Evolutionary conservation across 2,329 filamentous ascomycete genomes (phyloP).

Genomic region (Pyrenochaeta sp.): DNA sequence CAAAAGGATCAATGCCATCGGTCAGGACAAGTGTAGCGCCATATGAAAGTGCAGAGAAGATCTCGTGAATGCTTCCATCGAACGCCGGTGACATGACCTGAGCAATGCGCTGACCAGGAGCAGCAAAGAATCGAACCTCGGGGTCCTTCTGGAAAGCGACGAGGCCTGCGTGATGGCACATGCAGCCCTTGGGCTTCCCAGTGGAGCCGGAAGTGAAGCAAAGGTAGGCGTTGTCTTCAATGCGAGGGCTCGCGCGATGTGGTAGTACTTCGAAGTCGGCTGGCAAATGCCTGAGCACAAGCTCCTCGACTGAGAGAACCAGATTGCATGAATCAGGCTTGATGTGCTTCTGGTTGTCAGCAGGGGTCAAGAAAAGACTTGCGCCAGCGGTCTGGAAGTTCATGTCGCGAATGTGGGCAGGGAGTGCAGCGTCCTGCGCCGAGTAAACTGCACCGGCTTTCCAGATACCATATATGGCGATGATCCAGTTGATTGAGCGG

Average conservation of each 20-base stretch:
- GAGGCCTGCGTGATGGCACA: conserved; percentile 39
- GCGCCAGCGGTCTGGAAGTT: conserved; percentile 30
- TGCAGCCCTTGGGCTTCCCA: conserved; percentile 51
- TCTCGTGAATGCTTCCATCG: conserved; percentile 55
- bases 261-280: background rate
- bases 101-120: conserved; percentile 44
- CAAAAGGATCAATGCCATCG: conserved; percentile 32
- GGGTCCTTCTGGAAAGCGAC: conserved; percentile 47
- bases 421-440: conserved; percentile 34
- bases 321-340: conserved; percentile 10
- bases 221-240: conserved; percentile 43
- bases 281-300: conserved; percentile 1
- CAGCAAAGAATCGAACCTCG: conserved; percentile 43
- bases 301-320: conserved; percentile 25
- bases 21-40: conserved; percentile 50
- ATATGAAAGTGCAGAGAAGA: conserved; percentile 51
- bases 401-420: conserved; percentile 20
- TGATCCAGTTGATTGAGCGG: conserved; percentile 44
- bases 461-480: conserved; percentile 45
- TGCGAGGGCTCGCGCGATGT: background rate
- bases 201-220: conserved; percentile 57
- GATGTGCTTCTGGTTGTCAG: conserved; percentile 5
- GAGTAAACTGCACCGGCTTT: conserved; percentile 45
- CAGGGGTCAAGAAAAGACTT: conserved; percentile 32
- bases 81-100: conserved; percentile 55